These are phyloP conservation scores for Globisporangium emineosum DNA, from an alignment of 352 stramenopile genomes.

Conservation along the genomic window DNA sequence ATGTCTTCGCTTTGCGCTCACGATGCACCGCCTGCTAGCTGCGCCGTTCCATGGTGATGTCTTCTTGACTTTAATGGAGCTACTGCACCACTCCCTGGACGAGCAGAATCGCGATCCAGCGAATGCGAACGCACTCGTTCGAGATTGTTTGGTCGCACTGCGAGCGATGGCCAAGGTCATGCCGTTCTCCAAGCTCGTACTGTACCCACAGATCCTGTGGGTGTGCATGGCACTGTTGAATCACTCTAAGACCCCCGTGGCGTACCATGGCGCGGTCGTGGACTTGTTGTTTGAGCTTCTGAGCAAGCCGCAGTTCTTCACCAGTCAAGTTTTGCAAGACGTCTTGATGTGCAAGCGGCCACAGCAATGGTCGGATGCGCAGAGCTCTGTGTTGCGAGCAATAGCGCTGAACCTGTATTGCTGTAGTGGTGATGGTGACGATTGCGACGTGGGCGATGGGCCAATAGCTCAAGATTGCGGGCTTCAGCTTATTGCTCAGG, in stretches of 20 bases:
- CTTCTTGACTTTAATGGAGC: conserved; percentile 49
- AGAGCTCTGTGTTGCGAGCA: conserved; percentile 46
- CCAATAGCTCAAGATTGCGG: conserved; percentile 7
- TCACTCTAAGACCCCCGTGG: conserved; percentile 26
- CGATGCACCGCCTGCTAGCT: conserved; percentile 43
- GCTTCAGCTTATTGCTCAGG: conserved; percentile 21
- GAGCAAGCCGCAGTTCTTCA: conserved; percentile 43
- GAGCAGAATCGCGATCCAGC: conserved; percentile 26
- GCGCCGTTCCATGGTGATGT: conserved; percentile 58
- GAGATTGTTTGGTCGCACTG: conserved; percentile 45
- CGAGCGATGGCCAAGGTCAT: conserved; percentile 40
- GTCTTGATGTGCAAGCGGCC: conserved; percentile 50
- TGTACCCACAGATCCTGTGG: conserved; percentile 82
- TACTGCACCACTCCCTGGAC: conserved; percentile 47
- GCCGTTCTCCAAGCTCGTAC: conserved; percentile 42
- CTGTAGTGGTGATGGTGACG: conserved; percentile 7
- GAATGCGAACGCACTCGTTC: conserved; percentile 25
- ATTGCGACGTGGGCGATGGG: background rate
- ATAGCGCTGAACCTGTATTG: conserved; percentile 36
- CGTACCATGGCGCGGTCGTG: conserved; percentile 28
- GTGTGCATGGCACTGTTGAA: conserved; percentile 68
- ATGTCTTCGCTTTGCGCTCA: conserved; percentile 54
- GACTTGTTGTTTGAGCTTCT: conserved; percentile 46
- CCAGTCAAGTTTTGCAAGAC: conserved; percentile 36
- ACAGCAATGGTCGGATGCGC: conserved; percentile 34